Base-by-base conservation (phyloP, 2,329 filamentous ascomycete species). In the Trichoderma polysporum region DNA sequence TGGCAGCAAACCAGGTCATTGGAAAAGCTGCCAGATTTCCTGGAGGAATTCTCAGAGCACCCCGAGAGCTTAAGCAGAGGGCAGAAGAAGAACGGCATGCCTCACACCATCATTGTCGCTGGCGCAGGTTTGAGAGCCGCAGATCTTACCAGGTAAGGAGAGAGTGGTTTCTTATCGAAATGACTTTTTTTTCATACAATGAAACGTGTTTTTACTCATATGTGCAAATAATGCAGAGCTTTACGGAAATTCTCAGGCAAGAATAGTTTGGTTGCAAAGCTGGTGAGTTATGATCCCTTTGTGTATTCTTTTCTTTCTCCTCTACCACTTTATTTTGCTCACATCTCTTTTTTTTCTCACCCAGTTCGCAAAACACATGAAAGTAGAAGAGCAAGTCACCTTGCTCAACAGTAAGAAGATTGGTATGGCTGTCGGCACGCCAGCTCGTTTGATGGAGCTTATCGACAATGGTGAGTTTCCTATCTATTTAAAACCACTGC, bases 341-440 rank as follows among this genome's bases (percentile, higher is more conserved):
- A 22, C 54, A 27, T 13, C 15, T 4, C 12, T 41, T 70, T 71
- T 19, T 73, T 67, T 54, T 35, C 35, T 4, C 41, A 10, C 35
- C 3, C 62, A 87, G 76, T 99, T 99, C 78, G 94, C 95, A 35
- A 99, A 99, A 79, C 95, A 99, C 78, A 97, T 99, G 82, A 99
- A 99, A 80, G 80, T 99, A 12, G 87, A 92, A 62, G 94, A 98
- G 73, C 91, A 94, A 37, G 88, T 94, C 61, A 84, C 90, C 68
- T 91, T 91, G 75, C 87, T 97, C 49, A 85, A 91, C 73, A 84
- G 80, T 63, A 83, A 80, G 71, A 89, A 90, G 69, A 92, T 93
- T 13, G 92, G 93, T 31, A 91, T 98, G 70, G 94, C 91, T 2
- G 92, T 97, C 15, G 95, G 95, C 3, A 99, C 95, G 5, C 94